These are phyloP conservation scores for Trichoderma erinaceum DNA, from an alignment of 495 filamentous ascomycete genomes.

Conservation along the genomic window DNA sequence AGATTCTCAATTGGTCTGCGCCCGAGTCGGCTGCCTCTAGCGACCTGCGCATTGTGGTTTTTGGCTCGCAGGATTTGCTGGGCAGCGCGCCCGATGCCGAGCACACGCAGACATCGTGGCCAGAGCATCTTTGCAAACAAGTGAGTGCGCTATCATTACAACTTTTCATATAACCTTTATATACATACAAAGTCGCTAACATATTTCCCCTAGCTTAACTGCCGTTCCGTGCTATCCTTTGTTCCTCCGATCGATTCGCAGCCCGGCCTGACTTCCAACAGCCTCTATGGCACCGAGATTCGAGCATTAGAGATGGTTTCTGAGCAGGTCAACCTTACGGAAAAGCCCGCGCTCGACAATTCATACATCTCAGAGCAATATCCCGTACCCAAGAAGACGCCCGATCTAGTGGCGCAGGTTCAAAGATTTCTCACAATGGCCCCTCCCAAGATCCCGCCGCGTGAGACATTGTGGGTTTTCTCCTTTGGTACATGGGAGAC, in stretches of 20 bases:
- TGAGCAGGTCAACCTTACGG: conserved; percentile 11
- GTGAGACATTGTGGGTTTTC: conserved; percentile 41
- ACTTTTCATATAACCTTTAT: background rate
- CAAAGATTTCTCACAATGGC: conserved; percentile 32
- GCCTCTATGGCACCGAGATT: conserved; percentile 24
- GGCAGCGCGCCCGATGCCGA: conserved; percentile 16
- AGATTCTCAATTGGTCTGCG: conserved; percentile 19
- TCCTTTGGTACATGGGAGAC: conserved; percentile 45
- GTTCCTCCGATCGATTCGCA: conserved; percentile 23
- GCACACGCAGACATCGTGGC: conserved; percentile 19
- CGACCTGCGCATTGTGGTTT: conserved; percentile 23
- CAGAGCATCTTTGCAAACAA: conserved; percentile 24
- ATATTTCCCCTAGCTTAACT: conserved; percentile 28
- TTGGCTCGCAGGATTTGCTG: conserved; percentile 24
- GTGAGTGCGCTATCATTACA: conserved; percentile 13
- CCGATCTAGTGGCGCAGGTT: conserved; percentile 39
- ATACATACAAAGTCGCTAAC: conserved; percentile 17
- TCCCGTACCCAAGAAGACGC: conserved; percentile 22
- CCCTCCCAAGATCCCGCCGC: conserved; percentile 21
- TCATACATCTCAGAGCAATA: conserved; percentile 33
- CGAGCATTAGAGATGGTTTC: conserved; percentile 19
- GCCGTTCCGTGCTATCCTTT: conserved; percentile 28
- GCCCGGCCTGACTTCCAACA: conserved; percentile 26
- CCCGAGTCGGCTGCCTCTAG: conserved; percentile 17
- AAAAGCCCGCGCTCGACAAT: conserved; percentile 30